Evolutionary conservation across 176 grass and related monocot species (phyloP).

Genomic region (Bothriochloa decipiens): DNA sequence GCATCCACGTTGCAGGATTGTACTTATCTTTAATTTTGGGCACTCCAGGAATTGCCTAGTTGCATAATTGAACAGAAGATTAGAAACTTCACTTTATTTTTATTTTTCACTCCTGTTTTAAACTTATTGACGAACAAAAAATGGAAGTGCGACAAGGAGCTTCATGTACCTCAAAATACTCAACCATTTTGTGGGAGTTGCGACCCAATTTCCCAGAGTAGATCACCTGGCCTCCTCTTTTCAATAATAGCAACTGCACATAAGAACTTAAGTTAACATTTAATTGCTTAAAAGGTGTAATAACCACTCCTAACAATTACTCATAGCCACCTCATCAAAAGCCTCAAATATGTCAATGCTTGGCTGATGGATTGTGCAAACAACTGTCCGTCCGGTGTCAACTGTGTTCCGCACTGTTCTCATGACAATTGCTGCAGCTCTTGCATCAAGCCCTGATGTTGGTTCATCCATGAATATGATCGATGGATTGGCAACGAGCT

Average conservation of each 20-base stretch:
- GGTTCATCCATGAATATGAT: conserved; percentile 99
- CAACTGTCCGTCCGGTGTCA: conserved; percentile 93
- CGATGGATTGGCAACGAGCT: conserved; percentile 95
- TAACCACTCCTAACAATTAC: conserved; percentile 14
- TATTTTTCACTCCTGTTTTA: background rate
- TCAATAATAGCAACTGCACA: conserved; percentile 78
- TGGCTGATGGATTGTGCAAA: conserved; percentile 98
- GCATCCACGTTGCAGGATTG: conserved; percentile 98
- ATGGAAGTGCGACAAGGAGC: conserved; percentile 12
- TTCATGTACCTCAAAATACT: conserved; percentile 85
- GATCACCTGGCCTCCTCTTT: conserved; percentile 98
- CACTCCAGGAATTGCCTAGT: conserved; percentile 91
- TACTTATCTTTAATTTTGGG: conserved; percentile 95
- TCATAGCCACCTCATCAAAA: conserved; percentile 81
- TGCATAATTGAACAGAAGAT: conserved; percentile 32
- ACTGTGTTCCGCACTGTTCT: conserved; percentile 99
- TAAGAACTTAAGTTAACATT: background rate
- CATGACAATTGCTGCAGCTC: conserved; percentile 98
- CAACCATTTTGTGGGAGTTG: conserved; percentile 86
- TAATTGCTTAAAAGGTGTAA: conserved; percentile 13
- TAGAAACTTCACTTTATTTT: conserved; percentile 7
- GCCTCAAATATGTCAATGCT: conserved; percentile 99
- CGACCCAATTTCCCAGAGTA: conserved; percentile 82
- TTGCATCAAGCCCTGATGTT: conserved; percentile 98
- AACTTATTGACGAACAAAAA: background rate